Conservation (phyloP, 176 grass and related monocot genomes). For the Bromus sterilis region DNA sequence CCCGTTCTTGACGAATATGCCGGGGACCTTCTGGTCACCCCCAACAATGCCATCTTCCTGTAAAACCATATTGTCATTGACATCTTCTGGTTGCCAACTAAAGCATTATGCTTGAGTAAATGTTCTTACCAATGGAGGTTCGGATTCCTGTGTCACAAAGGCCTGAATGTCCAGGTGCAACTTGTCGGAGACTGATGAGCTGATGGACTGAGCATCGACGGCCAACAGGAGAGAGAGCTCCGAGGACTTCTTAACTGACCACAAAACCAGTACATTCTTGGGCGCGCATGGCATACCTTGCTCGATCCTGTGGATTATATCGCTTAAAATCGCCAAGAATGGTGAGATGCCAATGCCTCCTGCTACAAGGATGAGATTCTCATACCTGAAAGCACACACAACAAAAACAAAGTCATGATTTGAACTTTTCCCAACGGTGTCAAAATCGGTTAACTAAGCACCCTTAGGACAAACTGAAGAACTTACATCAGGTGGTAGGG, state of each 20-base stretch:
- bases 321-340: slow-evolving; percentile 83
- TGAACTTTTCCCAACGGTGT: background rate
- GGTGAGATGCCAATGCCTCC: slow-evolving; percentile 93
- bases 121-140: slow-evolving; percentile 55
- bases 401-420: background rate
- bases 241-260: slow-evolving; percentile 84
- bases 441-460: background rate
- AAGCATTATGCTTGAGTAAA: background rate
- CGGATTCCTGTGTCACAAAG: slow-evolving; percentile 77
- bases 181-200: slow-evolving; percentile 43
- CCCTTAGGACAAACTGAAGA: background rate
- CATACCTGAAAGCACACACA: slow-evolving; percentile 46
- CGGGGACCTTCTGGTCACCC: slow-evolving; percentile 28
- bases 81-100: background rate
- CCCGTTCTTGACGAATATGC: slow-evolving; percentile 64
- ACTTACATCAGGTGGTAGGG: slow-evolving; percentile 96
- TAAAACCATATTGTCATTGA: background rate
- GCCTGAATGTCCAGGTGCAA: slow-evolving; percentile 75
- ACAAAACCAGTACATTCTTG: slow-evolving; percentile 77
- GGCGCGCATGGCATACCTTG: slow-evolving; percentile 63
- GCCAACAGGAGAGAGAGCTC: slow-evolving; percentile 85
- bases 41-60: slow-evolving; percentile 74
- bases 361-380: slow-evolving; percentile 96
- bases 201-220: slow-evolving; percentile 53
- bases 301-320: slow-evolving; percentile 71